Evolutionary conservation across 75 land plant species (phyloP), one percentile per base, ranked within the genome.

Genomic region (Cupressus sempervirens): DNA sequence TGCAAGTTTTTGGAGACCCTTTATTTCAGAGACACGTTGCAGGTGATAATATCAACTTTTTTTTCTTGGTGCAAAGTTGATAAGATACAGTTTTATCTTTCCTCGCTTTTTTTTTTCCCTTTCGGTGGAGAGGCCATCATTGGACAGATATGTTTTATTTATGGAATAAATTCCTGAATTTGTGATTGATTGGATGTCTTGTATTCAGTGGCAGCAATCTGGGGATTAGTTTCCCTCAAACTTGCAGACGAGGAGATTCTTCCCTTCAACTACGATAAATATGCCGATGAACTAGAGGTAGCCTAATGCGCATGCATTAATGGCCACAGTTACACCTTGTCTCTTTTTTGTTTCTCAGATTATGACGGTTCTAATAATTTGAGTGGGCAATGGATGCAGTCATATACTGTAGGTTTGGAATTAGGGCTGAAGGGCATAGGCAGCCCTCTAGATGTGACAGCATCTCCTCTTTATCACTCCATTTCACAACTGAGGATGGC

Each of bases 1-100:
- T 96, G 94, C 56, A 84, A 75, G 91, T 87, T 50, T 94, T 91
- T 89, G 96, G 98, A 20, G 98, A 96, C 77, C 98, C 98, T 7
- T 23, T 89, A 82, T 96, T 96, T 82, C 93, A 86, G 1, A 91
- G 98, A 77, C 92, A 93, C 87, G 90, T 89, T 81, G 98, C 98
- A 90, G 93, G 98, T 94, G 62, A 20, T 76, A 56, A 41, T 41
- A 41, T 29, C 16, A 36, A 4, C 26, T 26, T 65, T 6, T 26
- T 65, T 6, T 7, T 65, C 26, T 65, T 40, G 80, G 38, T 35
- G 10, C 35, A 23, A 11, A 77, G 7, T 77, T 77, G 30, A 16
- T 29, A 36, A 30, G 43, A 40, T 16, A 77, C 80, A 77, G 12
- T 77, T 77, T 8, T 38, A 38, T 30, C 7, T 29, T 36, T 0